Evolutionary conservation across 2,329 filamentous ascomycete species (phyloP), one percentile per base, ranked within the genome.

Genomic region (Lizonia empirigonia): DNA sequence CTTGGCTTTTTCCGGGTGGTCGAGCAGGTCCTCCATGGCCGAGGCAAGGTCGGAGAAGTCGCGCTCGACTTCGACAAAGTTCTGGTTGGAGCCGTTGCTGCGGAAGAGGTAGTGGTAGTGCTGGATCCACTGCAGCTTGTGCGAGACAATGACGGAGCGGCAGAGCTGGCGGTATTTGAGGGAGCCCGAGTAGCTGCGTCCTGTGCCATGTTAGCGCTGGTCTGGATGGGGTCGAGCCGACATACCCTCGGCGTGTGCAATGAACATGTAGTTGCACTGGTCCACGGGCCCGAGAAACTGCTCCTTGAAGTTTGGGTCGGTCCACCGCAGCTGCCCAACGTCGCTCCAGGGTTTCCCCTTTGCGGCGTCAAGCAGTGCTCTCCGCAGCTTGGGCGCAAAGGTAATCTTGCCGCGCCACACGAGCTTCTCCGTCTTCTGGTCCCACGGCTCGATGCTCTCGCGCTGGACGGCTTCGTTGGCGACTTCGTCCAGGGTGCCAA

Each of bases 91-190:
- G 33, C 69, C 68, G 27, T 56, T 56, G 44, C 58, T 58, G 36
- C 51, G 51, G 44, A 70, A 63, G 19, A 72, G 66, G 55, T 70
- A 65, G 58, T 68, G 65, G 55, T 71, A 62, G 53, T 67, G 66
- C 36, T 72, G 62, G 34, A 69, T 69, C 69, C 69, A 72, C 46
- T 71, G 63, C 5, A 67, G 57, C 50, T 71, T 70, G 62, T 72
- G 69, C 8, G 63, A 60, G 49, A 72, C 56, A 39, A 70, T 62
- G 32, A 71, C 68, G 33, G 68, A 71, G 53, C 64, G 63, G 65
- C 81, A 83, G 58, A 79, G 78, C 40, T 81, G 76, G 8, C 80
- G 72, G 56, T 83, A 82, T 60, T 82, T 82, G 16, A 79, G 74
- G 4, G 78, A 75, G 10, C 80, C 80, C 2, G 80, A 82, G 69